A percentile compares a stretch with the other conserved stretches of the same genome.
These are phyloP conservation scores for Epithele typhae DNA, from an alignment of 768 basidiomycete genomes.

Conservation along the genomic window DNA sequence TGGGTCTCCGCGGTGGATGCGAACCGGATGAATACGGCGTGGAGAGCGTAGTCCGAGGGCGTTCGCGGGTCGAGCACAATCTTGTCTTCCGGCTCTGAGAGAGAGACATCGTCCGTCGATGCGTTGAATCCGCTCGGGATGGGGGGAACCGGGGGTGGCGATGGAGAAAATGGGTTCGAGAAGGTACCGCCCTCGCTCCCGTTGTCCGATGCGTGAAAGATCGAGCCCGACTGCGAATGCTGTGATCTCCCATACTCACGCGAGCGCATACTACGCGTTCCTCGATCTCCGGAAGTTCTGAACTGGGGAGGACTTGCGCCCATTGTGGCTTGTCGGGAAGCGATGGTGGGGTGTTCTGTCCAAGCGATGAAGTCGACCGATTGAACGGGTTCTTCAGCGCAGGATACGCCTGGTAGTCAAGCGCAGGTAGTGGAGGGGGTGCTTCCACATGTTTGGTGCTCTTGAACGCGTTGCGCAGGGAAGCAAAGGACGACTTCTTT, in stretches of 20 bases:
- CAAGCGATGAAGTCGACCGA: constrained; percentile 75
- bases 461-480: constrained; percentile 85
- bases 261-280: constrained; percentile 32
- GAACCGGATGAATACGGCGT: constrained; percentile 85
- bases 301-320: constrained; percentile 49
- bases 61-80: constrained; percentile 70
- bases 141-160: constrained; percentile 77
- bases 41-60: constrained; percentile 84
- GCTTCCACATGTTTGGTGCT: constrained; percentile 51
- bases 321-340: constrained; percentile 36
- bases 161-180: constrained; percentile 33
- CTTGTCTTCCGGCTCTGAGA: constrained; percentile 64
- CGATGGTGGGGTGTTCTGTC: constrained; percentile 40
- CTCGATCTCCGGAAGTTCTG: constrained; percentile 50
- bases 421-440: constrained; percentile 68
- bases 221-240: constrained; percentile 74
- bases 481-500: constrained; percentile 84
- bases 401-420: constrained; percentile 67
- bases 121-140: constrained; percentile 58
- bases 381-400: constrained; percentile 79
- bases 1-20: constrained; percentile 75
- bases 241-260: constrained; percentile 57
- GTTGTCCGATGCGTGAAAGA: constrained; percentile 63
- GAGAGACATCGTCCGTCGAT: constrained; percentile 35
- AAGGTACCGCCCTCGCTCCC: constrained; percentile 59